Conservation (phyloP, 2,329 filamentous ascomycete species). For the Aspergillus aculeatinus region DNA sequence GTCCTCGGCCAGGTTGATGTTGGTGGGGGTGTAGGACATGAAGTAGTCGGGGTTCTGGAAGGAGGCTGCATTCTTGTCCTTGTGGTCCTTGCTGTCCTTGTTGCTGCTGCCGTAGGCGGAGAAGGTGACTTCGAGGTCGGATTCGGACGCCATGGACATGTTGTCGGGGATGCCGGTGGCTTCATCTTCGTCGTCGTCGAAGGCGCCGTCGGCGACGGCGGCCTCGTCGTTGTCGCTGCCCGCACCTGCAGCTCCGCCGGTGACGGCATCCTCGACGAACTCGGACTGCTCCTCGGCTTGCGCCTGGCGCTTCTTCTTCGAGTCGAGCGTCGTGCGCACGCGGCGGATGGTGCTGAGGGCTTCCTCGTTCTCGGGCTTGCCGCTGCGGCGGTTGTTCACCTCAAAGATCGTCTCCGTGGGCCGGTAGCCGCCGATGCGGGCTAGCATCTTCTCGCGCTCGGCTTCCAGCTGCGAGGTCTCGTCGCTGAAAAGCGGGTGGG, state of each 20-base stretch:
- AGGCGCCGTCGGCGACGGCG: constrained; percentile 32
- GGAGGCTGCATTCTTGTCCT: constrained; percentile 56
- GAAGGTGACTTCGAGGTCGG: constrained; percentile 69
- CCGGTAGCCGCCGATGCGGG: constrained; percentile 81
- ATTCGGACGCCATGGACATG: constrained; percentile 60
- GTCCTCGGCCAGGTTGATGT: constrained; percentile 79
- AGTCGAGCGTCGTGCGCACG: constrained; percentile 43
- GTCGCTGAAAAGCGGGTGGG: constrained; percentile 78
- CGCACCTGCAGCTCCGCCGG: constrained; percentile 5
- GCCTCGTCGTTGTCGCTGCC: constrained; percentile 42
- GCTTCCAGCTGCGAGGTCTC: constrained; percentile 62
- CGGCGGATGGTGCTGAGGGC: constrained; percentile 53
- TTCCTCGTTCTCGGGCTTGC: constrained; percentile 69
- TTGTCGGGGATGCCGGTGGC: constrained; percentile 39
- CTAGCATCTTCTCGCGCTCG: constrained; percentile 81
- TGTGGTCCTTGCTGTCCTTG: constrained; percentile 47
- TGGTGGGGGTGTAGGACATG: constrained; percentile 91
- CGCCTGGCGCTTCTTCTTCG: constrained; percentile 42
- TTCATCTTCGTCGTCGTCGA: constrained; percentile 39
- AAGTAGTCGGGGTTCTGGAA: constrained; percentile 88
- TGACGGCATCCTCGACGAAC: constrained; percentile 19
- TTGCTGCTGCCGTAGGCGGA: constrained; percentile 56
- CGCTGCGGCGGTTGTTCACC: constrained; percentile 73
- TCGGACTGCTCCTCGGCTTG: constrained; percentile 30
- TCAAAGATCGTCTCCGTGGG: constrained; percentile 97